Evolutionary conservation across 306 rosid genomes (phyloP), one percentile per base, ranked within the genome.

Genomic region (Boehmeria nivea): DNA sequence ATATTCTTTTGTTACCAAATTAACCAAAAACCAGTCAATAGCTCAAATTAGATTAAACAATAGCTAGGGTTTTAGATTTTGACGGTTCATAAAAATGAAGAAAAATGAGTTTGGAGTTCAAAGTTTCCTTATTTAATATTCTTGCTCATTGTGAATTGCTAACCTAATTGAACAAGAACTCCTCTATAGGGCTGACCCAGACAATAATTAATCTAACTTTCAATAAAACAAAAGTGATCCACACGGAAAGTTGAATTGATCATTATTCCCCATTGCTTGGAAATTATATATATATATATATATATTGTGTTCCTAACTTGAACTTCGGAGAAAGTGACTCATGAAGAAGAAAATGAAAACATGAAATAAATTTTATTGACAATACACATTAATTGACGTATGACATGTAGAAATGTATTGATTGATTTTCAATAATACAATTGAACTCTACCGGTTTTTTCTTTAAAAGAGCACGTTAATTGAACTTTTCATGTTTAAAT

Each of bases 91-190:
- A n/a, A n/a, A n/a, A n/a, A n/a, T n/a, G n/a, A n/a, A n/a, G n/a
- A n/a, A n/a, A n/a, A n/a, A n/a, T n/a, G n/a, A n/a, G n/a, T n/a
- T n/a, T n/a, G n/a, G n/a, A n/a, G n/a, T n/a, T n/a, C n/a, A n/a
- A n/a, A 31, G 2, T 31, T 31, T 4, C 8, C 36, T 10, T 31
- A 6, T 31, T 31, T 6, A 31, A 0, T 31, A 31, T 31, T 31
- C 36, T 10, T 31, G 5, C 36, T 31, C 36, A 4, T 18, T 18
- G 12, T 48, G 6, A 1, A 3, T 48, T 5, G 15, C 6, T 48
- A n/a, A 26, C 56, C 56, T 51, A 25, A 51, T 15, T 51, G 37
- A 51, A 25, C 36, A 50, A 50, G 55, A 50, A 50, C 55, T 51
- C 28, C 37, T 24, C 36, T 31, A 51, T 24, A 12, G 37, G 20